A percentile compares a stretch with the other conserved stretches of the same genome.
Conservation (phyloP, 257 asterid species). For the Nicotiana paniculata region DNA sequence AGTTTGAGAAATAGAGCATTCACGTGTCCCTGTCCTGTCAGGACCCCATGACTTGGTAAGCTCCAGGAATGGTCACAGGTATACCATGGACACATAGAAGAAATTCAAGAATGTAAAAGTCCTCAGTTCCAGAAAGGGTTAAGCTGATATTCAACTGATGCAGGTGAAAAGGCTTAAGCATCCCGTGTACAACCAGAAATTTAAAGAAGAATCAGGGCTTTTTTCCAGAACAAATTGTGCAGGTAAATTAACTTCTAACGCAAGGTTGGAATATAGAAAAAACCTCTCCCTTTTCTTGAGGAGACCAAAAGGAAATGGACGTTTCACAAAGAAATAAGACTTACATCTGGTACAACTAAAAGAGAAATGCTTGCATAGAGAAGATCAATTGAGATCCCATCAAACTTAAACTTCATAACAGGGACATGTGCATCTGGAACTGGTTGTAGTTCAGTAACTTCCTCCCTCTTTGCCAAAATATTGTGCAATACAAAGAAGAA, state of each 20-base stretch:
- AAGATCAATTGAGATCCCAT: conserved; percentile 94
- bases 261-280: neutral
- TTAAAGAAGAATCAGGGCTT: neutral
- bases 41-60: neutral
- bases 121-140: neutral
- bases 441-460: conserved; percentile 85
- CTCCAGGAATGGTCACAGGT: neutral
- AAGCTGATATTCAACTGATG: neutral
- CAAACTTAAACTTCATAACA: conserved; percentile 90
- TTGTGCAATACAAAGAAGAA: conserved; percentile 72
- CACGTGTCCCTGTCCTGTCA: neutral
- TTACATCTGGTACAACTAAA: conserved; percentile 88
- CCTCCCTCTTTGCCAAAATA: conserved; percentile 65
- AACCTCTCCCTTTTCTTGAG: neutral
- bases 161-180: neutral
- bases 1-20: neutral
- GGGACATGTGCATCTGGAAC: conserved; percentile 99
- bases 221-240: neutral
- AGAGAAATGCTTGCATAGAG: conserved; percentile 85
- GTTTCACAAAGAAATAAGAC: conserved; percentile 15
- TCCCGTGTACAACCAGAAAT: neutral
- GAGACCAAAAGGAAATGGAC: neutral
- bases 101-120: neutral
- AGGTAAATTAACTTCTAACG: neutral
- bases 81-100: neutral